Evolutionary conservation across 768 basidiomycete species (phyloP), one percentile per base, ranked within the genome.

Genomic region (Lepiota subincarnata): DNA sequence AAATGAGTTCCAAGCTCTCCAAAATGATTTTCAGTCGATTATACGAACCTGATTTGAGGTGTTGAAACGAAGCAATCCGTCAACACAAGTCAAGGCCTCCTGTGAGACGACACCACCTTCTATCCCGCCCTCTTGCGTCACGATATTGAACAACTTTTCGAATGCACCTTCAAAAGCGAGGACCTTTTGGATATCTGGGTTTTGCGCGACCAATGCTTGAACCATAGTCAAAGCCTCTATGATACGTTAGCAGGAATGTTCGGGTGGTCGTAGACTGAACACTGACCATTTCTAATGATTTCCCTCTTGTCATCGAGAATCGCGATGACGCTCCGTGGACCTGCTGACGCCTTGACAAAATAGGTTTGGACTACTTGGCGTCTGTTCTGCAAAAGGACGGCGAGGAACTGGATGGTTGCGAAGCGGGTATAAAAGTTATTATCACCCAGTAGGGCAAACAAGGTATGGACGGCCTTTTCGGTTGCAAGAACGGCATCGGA

Each of bases 121-220:
- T 19, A 94, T 76, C 0, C 97, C 97, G 18, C 93, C 92, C 68
- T 98, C 96, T 57, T 82, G 79, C 7, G 81, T 78, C 56, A 98
- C 81, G 44, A 90, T 93, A 51, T 85, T 85, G 71, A 98, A 93
- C 26, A 99, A 78, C 65, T 88, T 92, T 73, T 99, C 97, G 62
- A 99, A 98, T 1, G 90, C 91, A 16, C 97, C 94, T 60, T 94
- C 93, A 61, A 99, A 99, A 0, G 95, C 93, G 41, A 98, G 82
- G 26, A 98, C 84, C 70, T 98, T 98, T 64, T 98, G 96, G 34
- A 99, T 90, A 66, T 98, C 92, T 28, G 89, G 82, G 60, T 89
- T 98, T 60, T 94, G 88, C 0, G 84, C 82, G 35, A 89, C 82
- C 12, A 99, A 75, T 4, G 83, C 74, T 57, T 95, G 89, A 31